Evolutionary conservation across 2,329 filamentous ascomycete genomes (phyloP).

Genomic region (Colletotrichum spaethianum): DNA sequence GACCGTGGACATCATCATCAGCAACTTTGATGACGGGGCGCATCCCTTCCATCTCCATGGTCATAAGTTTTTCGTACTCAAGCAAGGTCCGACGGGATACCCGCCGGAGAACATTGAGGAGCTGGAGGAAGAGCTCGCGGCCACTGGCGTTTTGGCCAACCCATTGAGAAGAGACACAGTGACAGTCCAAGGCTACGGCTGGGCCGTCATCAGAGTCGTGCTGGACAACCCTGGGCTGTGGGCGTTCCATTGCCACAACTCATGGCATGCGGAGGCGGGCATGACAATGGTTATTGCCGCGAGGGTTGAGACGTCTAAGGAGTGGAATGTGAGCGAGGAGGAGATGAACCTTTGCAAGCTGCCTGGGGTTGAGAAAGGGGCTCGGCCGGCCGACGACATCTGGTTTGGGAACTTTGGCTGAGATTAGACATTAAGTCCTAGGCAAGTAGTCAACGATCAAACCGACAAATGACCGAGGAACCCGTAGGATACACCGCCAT

Average conservation of each 20-base stretch:
- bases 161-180: slow-evolving; percentile 59
- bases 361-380: slow-evolving; percentile 50
- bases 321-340: slow-evolving; percentile 45
- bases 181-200: slow-evolving; percentile 67
- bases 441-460: background rate
- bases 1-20: slow-evolving; percentile 49
- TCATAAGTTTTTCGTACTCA: slow-evolving; percentile 66
- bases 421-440: background rate
- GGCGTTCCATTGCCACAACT: slow-evolving; percentile 72
- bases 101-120: slow-evolving; percentile 47
- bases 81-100: slow-evolving; percentile 52
- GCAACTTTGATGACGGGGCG: slow-evolving; percentile 52
- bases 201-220: slow-evolving; percentile 67
- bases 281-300: slow-evolving; percentile 71
- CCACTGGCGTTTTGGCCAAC: slow-evolving; percentile 45
- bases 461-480: background rate
- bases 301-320: slow-evolving; percentile 46
- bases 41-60: slow-evolving; percentile 71
- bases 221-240: slow-evolving; percentile 72
- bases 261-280: slow-evolving; percentile 71
- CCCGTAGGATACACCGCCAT: background rate
- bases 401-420: slow-evolving; percentile 52
- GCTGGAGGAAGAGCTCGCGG: slow-evolving; percentile 45
- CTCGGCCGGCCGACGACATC: slow-evolving; percentile 52
- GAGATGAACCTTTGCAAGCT: slow-evolving; percentile 48